Base-by-base conservation (phyloP, 352 stramenopile species). In the Elongisporangium senticosum region DNA sequence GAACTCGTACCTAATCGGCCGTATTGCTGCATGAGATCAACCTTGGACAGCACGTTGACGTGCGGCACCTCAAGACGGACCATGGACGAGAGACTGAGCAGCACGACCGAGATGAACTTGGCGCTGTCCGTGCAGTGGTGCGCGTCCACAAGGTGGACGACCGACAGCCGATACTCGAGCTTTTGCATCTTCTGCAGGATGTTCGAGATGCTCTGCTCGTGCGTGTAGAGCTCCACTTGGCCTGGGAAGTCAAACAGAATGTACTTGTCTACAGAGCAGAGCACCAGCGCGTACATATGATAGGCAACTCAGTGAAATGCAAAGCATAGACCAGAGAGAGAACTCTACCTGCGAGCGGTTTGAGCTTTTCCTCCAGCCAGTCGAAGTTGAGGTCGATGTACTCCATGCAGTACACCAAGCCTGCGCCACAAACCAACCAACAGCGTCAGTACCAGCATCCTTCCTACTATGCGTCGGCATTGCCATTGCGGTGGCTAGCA, bases 141-240 rank as follows among this genome's bases (percentile, higher is more conserved):
- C 22, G 88, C 87, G 65, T 99, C 97, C 20, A 99, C 83, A 7
- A 98, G 74, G 68, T 99, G 98, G 24, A 99, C 93, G 0, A 89
- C 86, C 2, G 90, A 90, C 57, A 98, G 63, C 72, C 88, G 70
- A 56, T 90, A 90, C 55, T 87, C 74, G 71, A 96, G 86, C 56
- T 94, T 94, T 65, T 97, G 78, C 56, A 99, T 82, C 59, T 97
- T 87, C 63, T 98, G 87, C 21, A 99, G 81, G 57, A 99, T 93
- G 61, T 89, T 95, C 58, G 92, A 89, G 74, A 99, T 96, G 55
- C 97, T 95, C n/a, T 91, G 84, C 58, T 99, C 89, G 69, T 99
- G 96, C n/a, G 96, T 99, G 72, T 98, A 99, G 51, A 99, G 81
- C 77, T 99, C 97, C 50, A 99, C 90, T 81, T 99, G 98, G 0